These are phyloP conservation scores for Trichophyton benhamiae DNA, from an alignment of 2,329 filamentous ascomycete species.

Conservation along the genomic window DNA sequence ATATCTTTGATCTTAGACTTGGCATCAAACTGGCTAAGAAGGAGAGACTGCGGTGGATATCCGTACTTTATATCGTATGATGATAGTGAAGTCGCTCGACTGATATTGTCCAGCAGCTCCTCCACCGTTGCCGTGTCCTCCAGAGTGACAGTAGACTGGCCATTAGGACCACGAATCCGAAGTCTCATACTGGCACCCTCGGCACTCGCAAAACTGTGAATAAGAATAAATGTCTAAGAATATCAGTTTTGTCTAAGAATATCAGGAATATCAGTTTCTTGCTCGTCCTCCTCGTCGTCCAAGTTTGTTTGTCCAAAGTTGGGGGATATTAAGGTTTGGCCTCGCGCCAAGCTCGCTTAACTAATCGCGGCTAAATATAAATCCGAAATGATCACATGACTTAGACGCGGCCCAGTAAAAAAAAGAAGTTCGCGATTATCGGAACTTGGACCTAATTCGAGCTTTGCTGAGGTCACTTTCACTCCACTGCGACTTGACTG, in stretches of 20 bases:
- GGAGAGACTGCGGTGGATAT: slow-evolving; percentile 58
- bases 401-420: not conserved
- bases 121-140: slow-evolving; percentile 47
- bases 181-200: slow-evolving; percentile 47
- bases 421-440: not conserved
- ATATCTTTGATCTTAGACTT: slow-evolving; percentile 42
- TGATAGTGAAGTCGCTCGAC: slow-evolving; percentile 50
- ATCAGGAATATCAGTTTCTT: no score
- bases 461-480: not conserved
- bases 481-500: not conserved
- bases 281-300: no score
- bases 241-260: not conserved
- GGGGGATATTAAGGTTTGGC: not conserved
- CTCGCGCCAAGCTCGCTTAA: not conserved
- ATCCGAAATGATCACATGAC: not conserved
- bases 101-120: slow-evolving; percentile 33
- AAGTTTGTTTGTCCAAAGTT: not conserved
- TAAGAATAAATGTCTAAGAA: not conserved
- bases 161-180: slow-evolving; percentile 61
- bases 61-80: slow-evolving; percentile 71
- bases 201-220: not conserved
- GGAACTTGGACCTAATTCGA: no score
- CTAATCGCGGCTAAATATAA: not conserved
- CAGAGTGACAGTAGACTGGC: slow-evolving; percentile 57
- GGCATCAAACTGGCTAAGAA: slow-evolving; percentile 42